These are phyloP conservation scores for Homolaphlyctis polyrhiza DNA, from an alignment of 371 early-diverging fungal genomes.

Conservation along the genomic window DNA sequence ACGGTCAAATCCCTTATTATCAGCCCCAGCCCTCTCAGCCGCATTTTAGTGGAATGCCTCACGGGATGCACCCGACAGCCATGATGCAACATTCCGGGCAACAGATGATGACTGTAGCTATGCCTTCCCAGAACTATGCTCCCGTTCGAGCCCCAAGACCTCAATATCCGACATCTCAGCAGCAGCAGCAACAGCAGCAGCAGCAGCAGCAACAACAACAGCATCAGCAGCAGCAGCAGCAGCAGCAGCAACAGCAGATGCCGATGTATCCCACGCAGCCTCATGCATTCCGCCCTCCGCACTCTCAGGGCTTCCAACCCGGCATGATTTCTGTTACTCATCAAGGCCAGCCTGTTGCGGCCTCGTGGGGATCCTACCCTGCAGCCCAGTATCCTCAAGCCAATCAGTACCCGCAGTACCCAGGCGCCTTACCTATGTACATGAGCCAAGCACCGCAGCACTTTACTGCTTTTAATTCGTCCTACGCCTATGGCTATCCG, in stretches of 20 bases:
- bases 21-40: not conserved
- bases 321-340: no score
- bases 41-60: no score
- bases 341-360: not conserved
- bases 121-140: not conserved
- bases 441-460: not conserved
- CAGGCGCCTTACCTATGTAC: not conserved
- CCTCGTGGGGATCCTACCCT: not conserved
- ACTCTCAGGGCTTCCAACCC: no score
- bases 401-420: not conserved
- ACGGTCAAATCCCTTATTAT: not conserved
- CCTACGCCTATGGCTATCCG: not conserved
- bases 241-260: not conserved
- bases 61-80: no score
- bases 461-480: no score
- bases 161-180: slow-evolving; percentile 5
- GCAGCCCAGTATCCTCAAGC: not conserved
- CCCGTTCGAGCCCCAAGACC: not conserved
- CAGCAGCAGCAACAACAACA: not conserved
- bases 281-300: not conserved
- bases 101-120: not conserved
- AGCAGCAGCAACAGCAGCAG: slow-evolving; percentile 3
- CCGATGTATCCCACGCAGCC: not conserved
- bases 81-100: no score
- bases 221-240: not conserved